These are phyloP conservation scores for Candida freyschussii DNA, from an alignment of 1,139 yeast genomes.

Conservation along the genomic window DNA sequence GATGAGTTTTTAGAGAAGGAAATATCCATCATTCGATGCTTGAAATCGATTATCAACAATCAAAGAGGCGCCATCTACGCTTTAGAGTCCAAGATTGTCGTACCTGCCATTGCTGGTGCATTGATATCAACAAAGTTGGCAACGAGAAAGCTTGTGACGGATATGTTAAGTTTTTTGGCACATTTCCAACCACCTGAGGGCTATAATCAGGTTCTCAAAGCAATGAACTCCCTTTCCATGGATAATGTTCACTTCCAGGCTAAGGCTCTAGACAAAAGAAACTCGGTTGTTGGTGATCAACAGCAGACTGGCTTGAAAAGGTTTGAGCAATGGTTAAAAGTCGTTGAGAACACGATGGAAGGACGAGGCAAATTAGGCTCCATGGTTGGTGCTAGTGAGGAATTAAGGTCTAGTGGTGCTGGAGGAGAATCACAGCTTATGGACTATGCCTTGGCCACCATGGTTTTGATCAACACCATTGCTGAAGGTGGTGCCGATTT, in stretches of 20 bases:
- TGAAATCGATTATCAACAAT: constrained; percentile 55
- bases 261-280: constrained; percentile 33
- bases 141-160: constrained; percentile 80
- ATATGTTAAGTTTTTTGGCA: constrained; percentile 56
- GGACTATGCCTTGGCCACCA: constrained; percentile 77
- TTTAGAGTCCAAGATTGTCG: constrained; percentile 43
- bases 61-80: constrained; percentile 55
- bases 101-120: constrained; percentile 58
- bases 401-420: constrained; percentile 47
- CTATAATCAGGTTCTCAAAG: constrained; percentile 56
- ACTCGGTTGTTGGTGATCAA: constrained; percentile 27
- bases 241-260: constrained; percentile 54
- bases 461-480: constrained; percentile 71
- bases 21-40: constrained; percentile 53
- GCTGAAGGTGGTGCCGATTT: constrained; percentile 63
- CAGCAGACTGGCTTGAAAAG: constrained; percentile 39
- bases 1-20: constrained; percentile 49
- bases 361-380: constrained; percentile 91
- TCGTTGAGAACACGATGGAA: constrained; percentile 69
- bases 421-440: constrained; percentile 65
- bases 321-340: constrained; percentile 80
- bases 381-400: constrained; percentile 91
- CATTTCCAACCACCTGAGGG: constrained; percentile 50
- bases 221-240: constrained; percentile 58
- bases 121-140: constrained; percentile 58